Conservation (phyloP, 495 filamentous ascomycete genomes). For the Cercophora sp. region DNA sequence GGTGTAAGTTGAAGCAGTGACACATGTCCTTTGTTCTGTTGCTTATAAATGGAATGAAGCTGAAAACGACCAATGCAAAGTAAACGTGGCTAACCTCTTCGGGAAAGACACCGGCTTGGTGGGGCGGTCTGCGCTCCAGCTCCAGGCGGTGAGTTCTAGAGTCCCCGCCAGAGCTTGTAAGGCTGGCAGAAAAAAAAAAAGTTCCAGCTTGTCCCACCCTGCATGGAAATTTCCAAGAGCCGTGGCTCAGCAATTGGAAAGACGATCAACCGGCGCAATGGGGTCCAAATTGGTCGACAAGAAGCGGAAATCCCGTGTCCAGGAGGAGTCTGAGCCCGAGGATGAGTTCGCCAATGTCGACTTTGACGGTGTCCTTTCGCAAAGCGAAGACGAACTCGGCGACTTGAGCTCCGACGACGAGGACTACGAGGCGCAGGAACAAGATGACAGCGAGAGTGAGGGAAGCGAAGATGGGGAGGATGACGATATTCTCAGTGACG, state of each 20-base stretch:
- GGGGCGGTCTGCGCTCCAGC: background rate
- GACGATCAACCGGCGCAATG: slow-evolving; percentile 28
- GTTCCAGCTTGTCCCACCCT: slow-evolving; percentile 12
- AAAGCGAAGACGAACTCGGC: slow-evolving; percentile 29
- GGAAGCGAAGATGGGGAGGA: slow-evolving; percentile 43
- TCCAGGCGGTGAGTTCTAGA: background rate
- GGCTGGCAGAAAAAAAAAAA: slow-evolving; percentile 28
- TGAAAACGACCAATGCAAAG: background rate
- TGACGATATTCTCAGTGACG: slow-evolving; percentile 53
- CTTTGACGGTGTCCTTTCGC: slow-evolving; percentile 32
- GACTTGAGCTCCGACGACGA: slow-evolving; percentile 17
- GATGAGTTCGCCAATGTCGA: slow-evolving; percentile 29
- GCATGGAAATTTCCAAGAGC: slow-evolving; percentile 19
- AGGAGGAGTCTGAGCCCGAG: slow-evolving; percentile 29
- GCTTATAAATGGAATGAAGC: background rate
- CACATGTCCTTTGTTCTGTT: background rate
- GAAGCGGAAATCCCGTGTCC: slow-evolving; percentile 45
- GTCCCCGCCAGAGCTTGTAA: slow-evolving; percentile 13
- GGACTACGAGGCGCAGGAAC: slow-evolving; percentile 17
- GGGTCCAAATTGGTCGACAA: slow-evolving; percentile 31
- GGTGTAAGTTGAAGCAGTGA: too few species aligned
- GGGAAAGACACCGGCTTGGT: too few species aligned
- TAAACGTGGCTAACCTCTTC: too few species aligned
- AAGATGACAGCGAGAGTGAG: slow-evolving; percentile 23
- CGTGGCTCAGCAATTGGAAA: slow-evolving; percentile 10